Base-by-base conservation (phyloP, 2,329 filamentous ascomycete species). In the Calonectria hawksworthii region DNA sequence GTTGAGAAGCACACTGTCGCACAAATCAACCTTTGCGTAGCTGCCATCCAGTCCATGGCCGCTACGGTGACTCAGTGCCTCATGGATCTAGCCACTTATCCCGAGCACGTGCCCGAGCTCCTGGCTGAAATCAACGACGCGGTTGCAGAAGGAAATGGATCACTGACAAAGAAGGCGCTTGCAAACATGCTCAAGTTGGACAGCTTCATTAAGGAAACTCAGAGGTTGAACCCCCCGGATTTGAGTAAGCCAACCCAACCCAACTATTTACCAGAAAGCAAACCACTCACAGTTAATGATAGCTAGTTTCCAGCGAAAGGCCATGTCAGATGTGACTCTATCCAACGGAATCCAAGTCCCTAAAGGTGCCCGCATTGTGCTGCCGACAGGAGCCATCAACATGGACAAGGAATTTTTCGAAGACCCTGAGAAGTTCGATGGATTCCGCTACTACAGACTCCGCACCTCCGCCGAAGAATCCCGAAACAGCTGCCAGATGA, bases 121-220 rank as follows among this genome's bases (percentile, higher is more conserved):
- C 23, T 26, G 16, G 64, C 59, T 13, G 70, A 73, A 28, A 54
- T 73, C 11, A 38, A 41, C 2, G n/a, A n/a, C 26, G 26, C 36
- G 2, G 4, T 63, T 21, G 26, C 28, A 3, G 26, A 47, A 16
- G 44, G 32, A 3, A 51, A 70, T 44, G 71, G 71, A 21, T 21
- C 26, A 3, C 13, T 73, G 6, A 56, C 32, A 30, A 73, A 73
- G 59, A 61, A 70, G 21, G 71, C n/a, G 5, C 66, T 73, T 34
- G 34, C 71, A 7, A 59, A 70, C 9, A 44, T 73, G 71, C 44
- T 68, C 34, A 73, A 59, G 38, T 38, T 73, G 38, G 71, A 73
- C 28, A 73, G 71, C 23, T 73, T 73, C 50, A 73, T 73, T 56
- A 73, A 73, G 41, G 71, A 73, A 23, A 70, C 71, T 10, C 54